phyloP scores from a whole-genome alignment of 441 rosid species.

The Manihot esculenta region DNA sequence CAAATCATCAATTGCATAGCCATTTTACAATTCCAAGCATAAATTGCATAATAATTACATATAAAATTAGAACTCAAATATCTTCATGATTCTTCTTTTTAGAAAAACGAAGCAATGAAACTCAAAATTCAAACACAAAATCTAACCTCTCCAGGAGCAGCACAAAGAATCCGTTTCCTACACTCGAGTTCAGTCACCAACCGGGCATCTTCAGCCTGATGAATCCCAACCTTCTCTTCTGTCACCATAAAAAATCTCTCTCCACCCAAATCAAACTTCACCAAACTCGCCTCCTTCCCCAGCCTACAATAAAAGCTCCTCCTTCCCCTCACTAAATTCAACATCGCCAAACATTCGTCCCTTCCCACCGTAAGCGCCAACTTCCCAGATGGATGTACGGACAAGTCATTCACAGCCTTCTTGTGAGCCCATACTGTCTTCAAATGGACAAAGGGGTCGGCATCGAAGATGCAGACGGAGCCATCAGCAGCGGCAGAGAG shows the following conservation, averaged over 20 bases:
- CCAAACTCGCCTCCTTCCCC: slow-evolving; percentile 68
- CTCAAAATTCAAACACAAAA: not conserved
- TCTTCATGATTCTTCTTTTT: not conserved
- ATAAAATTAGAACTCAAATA: not conserved
- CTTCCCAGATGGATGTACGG: slow-evolving; percentile 81
- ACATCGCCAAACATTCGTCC: slow-evolving; percentile 80
- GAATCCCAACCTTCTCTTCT: slow-evolving; percentile 61
- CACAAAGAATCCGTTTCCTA: slow-evolving; percentile 68
- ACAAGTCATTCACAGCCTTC: slow-evolving; percentile 65
- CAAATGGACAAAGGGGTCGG: slow-evolving; percentile 79
- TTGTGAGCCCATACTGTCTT: slow-evolving; percentile 66
- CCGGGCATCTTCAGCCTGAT: slow-evolving; percentile 81
- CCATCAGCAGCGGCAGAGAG: slow-evolving; percentile 82
- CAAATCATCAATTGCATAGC: not conserved
- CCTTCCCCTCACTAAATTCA: slow-evolving; percentile 85
- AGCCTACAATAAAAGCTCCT: slow-evolving; percentile 73
- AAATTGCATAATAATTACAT: not conserved
- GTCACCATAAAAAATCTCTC: slow-evolving; percentile 77
- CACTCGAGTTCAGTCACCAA: slow-evolving; percentile 59
- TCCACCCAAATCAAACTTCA: slow-evolving; percentile 57
- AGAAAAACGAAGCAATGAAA: not conserved
- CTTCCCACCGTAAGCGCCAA: slow-evolving; percentile 75
- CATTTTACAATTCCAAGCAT: not conserved
- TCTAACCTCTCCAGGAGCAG: slow-evolving; percentile 71
- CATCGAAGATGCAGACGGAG: slow-evolving; percentile 70